Evolutionary conservation across 495 filamentous ascomycete species (phyloP).

Genomic region (Penicillium ochrochloron): DNA sequence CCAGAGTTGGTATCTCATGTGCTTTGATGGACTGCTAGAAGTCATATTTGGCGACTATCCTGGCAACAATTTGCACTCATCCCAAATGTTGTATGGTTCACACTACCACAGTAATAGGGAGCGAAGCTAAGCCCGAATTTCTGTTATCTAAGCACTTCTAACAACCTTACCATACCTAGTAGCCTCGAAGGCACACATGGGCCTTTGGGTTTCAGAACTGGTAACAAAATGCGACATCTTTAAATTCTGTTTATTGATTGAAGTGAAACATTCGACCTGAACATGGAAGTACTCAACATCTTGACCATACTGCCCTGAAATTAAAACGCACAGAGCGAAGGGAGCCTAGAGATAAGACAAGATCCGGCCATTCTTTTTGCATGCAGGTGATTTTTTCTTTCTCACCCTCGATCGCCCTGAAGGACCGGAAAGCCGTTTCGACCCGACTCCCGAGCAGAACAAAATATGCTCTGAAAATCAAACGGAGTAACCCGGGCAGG

Average conservation of each 20-base stretch:
- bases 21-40: background rate
- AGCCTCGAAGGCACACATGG: background rate
- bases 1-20: background rate
- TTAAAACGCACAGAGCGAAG: background rate
- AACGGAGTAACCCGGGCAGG: background rate
- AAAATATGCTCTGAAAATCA: background rate
- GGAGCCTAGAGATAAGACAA: background rate
- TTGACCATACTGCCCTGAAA: background rate
- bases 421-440: background rate
- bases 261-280: background rate
- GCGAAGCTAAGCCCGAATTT: background rate
- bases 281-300: background rate
- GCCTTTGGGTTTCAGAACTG: background rate
- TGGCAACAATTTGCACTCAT: too few species aligned
- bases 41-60: background rate
- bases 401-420: background rate
- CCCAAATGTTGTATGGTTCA: background rate
- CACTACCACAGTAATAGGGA: background rate
- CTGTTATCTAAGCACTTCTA: background rate
- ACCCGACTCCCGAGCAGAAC: background rate
- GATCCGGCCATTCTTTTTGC: background rate
- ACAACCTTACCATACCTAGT: background rate
- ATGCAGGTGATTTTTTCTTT: background rate
- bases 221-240: background rate
- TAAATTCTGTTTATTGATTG: background rate